Conservation (phyloP, 2,329 filamentous ascomycete species). For the Colletotrichum sp. region DNA sequence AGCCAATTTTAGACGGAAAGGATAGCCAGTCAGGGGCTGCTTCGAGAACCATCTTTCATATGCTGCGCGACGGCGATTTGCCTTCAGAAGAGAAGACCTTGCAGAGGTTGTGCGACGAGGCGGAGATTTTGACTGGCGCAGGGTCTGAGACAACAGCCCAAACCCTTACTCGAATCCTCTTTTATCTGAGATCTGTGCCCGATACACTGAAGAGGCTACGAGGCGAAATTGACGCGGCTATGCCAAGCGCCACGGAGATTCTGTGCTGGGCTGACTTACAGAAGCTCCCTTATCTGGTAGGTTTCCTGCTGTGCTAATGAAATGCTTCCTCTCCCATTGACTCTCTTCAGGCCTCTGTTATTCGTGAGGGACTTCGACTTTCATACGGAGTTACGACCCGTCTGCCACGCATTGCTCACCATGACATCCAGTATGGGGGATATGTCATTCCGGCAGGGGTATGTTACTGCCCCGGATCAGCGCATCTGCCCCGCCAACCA, state of each 20-base stretch:
- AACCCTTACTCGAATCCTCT: constrained; percentile 39
- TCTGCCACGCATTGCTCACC: constrained; percentile 6
- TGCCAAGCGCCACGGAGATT: constrained; percentile 24
- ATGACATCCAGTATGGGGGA: constrained; percentile 9
- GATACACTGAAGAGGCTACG: constrained; percentile 29
- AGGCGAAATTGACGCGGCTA: constrained; percentile 30
- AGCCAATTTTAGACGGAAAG: not conserved
- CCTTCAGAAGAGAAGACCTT: constrained; percentile 21
- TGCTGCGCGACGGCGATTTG: not conserved
- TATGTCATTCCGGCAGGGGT: constrained; percentile 19
- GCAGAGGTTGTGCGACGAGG: constrained; percentile 23
- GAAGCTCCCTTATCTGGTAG: constrained; percentile 9
- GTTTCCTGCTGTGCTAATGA: not conserved
- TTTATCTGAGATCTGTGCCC: constrained; percentile 29
- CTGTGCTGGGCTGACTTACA: constrained; percentile 3
- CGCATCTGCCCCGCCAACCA: not conserved
- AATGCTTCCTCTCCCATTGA: not conserved
- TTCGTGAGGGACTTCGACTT: constrained; percentile 14
- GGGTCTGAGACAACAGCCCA: constrained; percentile 37
- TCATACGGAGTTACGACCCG: constrained; percentile 19
- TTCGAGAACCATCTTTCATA: not conserved
- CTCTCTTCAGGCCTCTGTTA: not conserved
- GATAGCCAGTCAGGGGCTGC: not conserved
- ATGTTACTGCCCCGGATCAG: not conserved
- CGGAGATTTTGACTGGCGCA: constrained; percentile 51